Conservation (phyloP, 495 filamentous ascomycete genomes). For the Apiosordaria backusii region DNA sequence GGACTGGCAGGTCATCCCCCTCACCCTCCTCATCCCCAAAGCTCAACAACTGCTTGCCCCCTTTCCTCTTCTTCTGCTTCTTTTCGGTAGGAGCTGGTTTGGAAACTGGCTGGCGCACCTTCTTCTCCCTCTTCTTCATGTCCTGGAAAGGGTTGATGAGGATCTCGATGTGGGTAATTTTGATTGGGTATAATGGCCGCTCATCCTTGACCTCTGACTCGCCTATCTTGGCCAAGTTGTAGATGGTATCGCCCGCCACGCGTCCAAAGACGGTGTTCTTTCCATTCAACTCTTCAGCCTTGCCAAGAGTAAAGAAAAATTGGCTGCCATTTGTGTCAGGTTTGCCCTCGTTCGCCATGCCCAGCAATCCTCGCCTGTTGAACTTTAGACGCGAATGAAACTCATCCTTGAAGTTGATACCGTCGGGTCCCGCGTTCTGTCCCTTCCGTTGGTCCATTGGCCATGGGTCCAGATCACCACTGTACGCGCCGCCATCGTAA, state of each 20-base stretch:
- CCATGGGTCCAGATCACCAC: constrained; percentile 56
- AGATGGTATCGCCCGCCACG: constrained; percentile 90
- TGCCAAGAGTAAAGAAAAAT: constrained; percentile 90
- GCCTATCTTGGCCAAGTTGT: constrained; percentile 88
- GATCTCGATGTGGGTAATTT: constrained; percentile 74
- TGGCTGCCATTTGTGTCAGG: constrained; percentile 87
- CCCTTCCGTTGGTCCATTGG: constrained; percentile 60
- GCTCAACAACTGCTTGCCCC: constrained; percentile 76
- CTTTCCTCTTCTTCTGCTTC: constrained; percentile 74
- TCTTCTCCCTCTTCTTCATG: constrained; percentile 67
- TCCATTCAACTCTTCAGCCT: constrained; percentile 77
- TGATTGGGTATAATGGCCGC: constrained; percentile 80
- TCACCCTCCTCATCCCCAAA: constrained; percentile 85
- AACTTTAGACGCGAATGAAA: constrained; percentile 88
- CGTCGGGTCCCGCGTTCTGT: constrained; percentile 49
- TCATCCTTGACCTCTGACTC: constrained; percentile 83
- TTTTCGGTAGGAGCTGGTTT: constrained; percentile 46
- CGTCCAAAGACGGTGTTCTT: constrained; percentile 93
- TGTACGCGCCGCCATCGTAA: constrained; percentile 79
- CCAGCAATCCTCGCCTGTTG: constrained; percentile 84
- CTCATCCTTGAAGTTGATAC: constrained; percentile 77
- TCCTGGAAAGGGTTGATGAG: constrained; percentile 87
- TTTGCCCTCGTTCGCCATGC: constrained; percentile 79
- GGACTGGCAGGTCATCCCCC: constrained; percentile 56
- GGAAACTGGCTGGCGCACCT: constrained; percentile 40